Evolutionary conservation across 345 rosid species (phyloP), one percentile per base, ranked within the genome.

Genomic region (Gossypium bickii): DNA sequence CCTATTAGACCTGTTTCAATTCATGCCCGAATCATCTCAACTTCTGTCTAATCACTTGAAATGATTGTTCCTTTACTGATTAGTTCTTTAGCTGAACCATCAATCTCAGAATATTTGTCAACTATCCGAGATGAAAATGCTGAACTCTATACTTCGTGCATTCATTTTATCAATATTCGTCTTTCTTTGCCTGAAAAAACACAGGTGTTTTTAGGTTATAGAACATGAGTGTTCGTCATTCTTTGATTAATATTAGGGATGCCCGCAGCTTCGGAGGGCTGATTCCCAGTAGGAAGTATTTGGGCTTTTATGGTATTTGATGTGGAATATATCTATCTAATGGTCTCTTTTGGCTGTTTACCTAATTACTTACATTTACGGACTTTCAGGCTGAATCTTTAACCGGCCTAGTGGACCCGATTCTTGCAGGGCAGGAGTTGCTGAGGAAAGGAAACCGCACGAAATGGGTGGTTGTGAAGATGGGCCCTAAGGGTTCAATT

Each of bases 381-480:
- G 77, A 82, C 51, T 53, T 62, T 68, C 88, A 95, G 99, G 97
- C 91, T 20, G 97, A 90, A 85, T 81, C 93, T 66, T 86, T 95
- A 74, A 93, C 97, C 52, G 93, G 98, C 81, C 84, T 91, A 61
- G 78, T 74, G 63, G 80, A 91, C 78, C 94, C 99, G 16, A 73
- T 93, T 63, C 74, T 85, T 53, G 97, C 98, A 52, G 99, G 97
- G 75, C 87, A 85, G 81, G 88, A 88, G 81, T 88, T 95, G 86
- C 83, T 95, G 68, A 85, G 78, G 78, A 85, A 82, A 59, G 98
- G 99, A 56, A 67, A 81, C 59, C 83, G 82, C 44, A 85, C 90
- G 2, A 93, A 91, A 80, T 95, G 97, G 99, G 97, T 95, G 75
- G 88, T 95, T 67, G 85, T 95, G 70, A 95, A 95, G 77, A 89